phyloP scores from a whole-genome alignment of 2,329 filamentous ascomycete genomes.

The Ampelomyces quisqualis region DNA sequence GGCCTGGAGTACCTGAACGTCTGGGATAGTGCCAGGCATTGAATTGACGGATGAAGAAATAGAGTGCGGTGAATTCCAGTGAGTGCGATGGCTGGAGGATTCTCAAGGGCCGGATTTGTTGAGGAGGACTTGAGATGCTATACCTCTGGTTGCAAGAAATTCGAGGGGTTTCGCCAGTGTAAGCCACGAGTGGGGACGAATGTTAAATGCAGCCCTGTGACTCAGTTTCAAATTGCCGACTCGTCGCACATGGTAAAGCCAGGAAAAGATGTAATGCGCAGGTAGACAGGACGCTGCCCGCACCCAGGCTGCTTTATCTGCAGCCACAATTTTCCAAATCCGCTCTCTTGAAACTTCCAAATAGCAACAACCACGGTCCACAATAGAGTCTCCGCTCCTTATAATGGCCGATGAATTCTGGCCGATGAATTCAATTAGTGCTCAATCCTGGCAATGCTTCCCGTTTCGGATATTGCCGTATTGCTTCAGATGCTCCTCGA shows the following conservation, averaged over 20 bases:
- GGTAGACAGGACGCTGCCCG: neutral
- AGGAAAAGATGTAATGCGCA: neutral
- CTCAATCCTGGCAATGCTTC: neutral
- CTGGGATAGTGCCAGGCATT: neutral
- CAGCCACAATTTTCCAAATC: neutral
- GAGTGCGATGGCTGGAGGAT: neutral
- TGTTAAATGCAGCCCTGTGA: too few species aligned
- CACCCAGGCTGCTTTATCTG: neutral
- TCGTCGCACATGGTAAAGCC: neutral
- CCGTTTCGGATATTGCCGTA: constrained; percentile 1
- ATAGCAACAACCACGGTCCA: constrained; percentile 1
- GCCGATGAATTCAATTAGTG: neutral
- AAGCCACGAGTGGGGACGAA: too few species aligned
- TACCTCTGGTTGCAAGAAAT: too few species aligned
- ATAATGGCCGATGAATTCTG: neutral
- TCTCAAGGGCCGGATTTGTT: neutral
- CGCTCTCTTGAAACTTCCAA: neutral
- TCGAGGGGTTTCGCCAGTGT: too few species aligned
- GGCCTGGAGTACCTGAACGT: constrained; percentile 13
- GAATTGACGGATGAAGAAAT: neutral
- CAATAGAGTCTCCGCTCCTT: neutral
- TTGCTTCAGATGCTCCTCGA: neutral
- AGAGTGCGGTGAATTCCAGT: neutral
- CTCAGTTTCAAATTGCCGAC: too few species aligned
- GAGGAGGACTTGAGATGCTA: neutral